A percentile compares a stretch with the other conserved stretches of the same genome.
Conservation (phyloP, 2,329 filamentous ascomycete species). For the Diaporthe humulicola region DNA sequence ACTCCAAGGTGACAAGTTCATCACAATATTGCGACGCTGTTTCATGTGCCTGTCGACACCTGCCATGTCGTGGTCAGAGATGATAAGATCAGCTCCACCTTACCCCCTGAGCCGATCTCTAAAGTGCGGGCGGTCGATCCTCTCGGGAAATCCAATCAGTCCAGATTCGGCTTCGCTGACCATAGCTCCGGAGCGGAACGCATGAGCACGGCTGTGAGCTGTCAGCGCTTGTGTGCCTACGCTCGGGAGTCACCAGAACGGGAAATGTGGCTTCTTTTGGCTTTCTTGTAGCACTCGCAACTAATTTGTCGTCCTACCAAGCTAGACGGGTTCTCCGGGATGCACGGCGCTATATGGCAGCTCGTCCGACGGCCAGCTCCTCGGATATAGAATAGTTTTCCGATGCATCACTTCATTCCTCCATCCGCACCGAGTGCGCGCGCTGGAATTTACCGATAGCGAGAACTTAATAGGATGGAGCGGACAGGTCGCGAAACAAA, state of each 20-base stretch:
- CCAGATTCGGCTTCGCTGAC: constrained; percentile 27
- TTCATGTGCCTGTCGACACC: constrained; percentile 32
- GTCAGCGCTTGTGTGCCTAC: constrained; percentile 2
- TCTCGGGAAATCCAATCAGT: constrained; percentile 4
- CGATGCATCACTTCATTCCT: neutral
- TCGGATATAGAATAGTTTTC: neutral
- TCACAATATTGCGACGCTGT: constrained; percentile 28
- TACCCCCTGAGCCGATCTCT: constrained; percentile 17
- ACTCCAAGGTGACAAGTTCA: constrained; percentile 19
- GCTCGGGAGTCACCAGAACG: neutral
- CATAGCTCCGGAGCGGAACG: constrained; percentile 9
- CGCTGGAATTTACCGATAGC: neutral
- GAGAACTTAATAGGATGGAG: neutral
- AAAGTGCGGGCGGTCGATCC: constrained; percentile 22
- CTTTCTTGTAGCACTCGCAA: neutral
- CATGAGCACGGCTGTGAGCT: constrained; percentile 15
- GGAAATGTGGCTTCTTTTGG: constrained; percentile 2
- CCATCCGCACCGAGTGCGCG: neutral
- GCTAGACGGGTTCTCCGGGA: constrained; percentile 7
- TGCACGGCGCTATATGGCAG: too few species aligned
- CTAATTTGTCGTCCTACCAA: neutral
- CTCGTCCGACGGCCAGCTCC: neutral
- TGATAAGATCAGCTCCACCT: constrained; percentile 6
- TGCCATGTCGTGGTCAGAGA: constrained; percentile 20
- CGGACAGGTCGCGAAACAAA: constrained; percentile 15